Base-by-base conservation (phyloP, 805 yeast species). In the Wickerhamomyces subpelliculosus region DNA sequence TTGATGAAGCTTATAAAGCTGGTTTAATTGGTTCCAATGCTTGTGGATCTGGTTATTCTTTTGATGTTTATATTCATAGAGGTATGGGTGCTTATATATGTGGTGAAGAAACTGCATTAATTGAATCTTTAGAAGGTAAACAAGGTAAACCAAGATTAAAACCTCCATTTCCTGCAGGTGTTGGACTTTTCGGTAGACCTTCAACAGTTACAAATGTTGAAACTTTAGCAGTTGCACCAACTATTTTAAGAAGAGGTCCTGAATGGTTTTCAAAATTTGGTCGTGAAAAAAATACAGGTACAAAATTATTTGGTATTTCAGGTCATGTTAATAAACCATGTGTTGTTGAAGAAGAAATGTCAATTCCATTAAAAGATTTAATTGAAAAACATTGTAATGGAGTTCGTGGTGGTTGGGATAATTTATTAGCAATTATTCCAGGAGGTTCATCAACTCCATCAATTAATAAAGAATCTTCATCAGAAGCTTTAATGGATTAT, bases 151-250 rank as follows among this genome's bases (percentile, higher is more conserved):
- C 95, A 50, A 78, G 95, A 65, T 73, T 86, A 61, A 86, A 86
- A 77, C 95, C 95, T 27, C 95, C 95, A 47, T 86, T 86, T 75
- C 95, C 95, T 26, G 95, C 95, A 26, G 95, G 94, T 55, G 90
- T 85, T 42, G 95, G 95, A 54, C 69, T 86, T 39, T 86, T 83
- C 51, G 95, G 95, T 55, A 76, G 95, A 62, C 95, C 95, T 48
- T 77, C 89, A 24, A 86, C 95, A 32, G 95, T 86, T 42, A 82
- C 95, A 45, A 86, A 86, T 57, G 95, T 86, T 43, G 95, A 86
- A 67, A 85, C 95, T 14, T 93, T 86, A 40, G 79, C 95, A 8
- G 95, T 86, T 35, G 84, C 94, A 10, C 94, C 95, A 45, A 84
- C 95, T 24, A 86, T 86, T 57, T 72, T 84, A 63, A 79, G 95